Base-by-base conservation (phyloP, 192 early-diverging fungal species). In the Umbelopsis sp. region DNA sequence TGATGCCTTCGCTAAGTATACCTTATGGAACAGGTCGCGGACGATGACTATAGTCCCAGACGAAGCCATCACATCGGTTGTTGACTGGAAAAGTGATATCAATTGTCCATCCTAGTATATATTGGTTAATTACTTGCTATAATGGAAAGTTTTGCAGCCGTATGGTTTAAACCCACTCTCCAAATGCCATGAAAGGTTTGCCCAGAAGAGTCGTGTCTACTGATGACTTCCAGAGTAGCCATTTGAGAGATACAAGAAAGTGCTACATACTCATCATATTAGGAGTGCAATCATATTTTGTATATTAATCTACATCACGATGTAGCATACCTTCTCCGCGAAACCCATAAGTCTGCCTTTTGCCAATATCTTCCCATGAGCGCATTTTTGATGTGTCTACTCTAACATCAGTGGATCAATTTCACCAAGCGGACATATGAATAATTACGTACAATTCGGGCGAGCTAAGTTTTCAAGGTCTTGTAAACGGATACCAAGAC, bases 11-110 rank as follows among this genome's bases (percentile, higher is more conserved):
- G 29, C 6, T 0, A 20, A 12, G 14, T n/a, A 3, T 81, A 91
- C 90, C 69, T 85, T 91, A 74, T 86, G 89, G 50, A 92, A 92
- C 8, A 92, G 49, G 73, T 92, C 89, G 8, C 81, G 76, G n/a
- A 88, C 83, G 20, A 81, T 76, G 0, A 90, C 80, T 6, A 83
- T 88, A 3, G 91, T 90, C 20, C 91, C 91, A 29, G 84, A 74
- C 31, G 74, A 74, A 56, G 62, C 73, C 10, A 76, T 70, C 3
- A 66, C 73, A 14, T 53, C 66, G 29, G 74, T 73, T 62, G 62
- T 74, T 50, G 31, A 54, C n/a, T n/a, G 36, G 51, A 68, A 73
- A 20, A 54, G 32, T n/a, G 72, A 41, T 43, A 53, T 21, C 22
- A 36, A n/a, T 38, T 36, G 36, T n/a, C 51, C 34, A 9, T 71